Conservation (phyloP, 1,284 basidiomycete genomes). For the Apiotrichum mycotoxinovorans region DNA sequence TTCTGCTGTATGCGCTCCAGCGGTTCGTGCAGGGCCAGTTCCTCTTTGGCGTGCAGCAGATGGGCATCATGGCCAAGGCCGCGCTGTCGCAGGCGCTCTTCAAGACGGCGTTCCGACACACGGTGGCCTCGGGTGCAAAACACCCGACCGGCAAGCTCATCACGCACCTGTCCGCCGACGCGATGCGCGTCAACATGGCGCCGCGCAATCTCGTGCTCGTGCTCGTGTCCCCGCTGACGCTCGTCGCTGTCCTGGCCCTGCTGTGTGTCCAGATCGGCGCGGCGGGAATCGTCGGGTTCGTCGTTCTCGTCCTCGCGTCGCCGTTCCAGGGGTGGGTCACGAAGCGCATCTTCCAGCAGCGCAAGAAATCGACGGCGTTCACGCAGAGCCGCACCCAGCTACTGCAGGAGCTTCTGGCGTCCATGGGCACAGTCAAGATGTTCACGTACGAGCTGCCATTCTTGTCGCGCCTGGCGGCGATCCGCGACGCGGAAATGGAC, state of each 20-base stretch:
- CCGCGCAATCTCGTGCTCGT: conserved; percentile 54
- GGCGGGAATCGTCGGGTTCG: conserved; percentile 71
- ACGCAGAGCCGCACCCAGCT: conserved; percentile 80
- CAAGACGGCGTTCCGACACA: conserved; percentile 64
- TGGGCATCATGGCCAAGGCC: conserved; percentile 65
- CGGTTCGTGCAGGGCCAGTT: conserved; percentile 64
- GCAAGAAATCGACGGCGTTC: conserved; percentile 61
- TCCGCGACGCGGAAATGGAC: conserved; percentile 46
- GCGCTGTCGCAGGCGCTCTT: conserved; percentile 72
- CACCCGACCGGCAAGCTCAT: conserved; percentile 67
- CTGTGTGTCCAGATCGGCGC: conserved; percentile 60
- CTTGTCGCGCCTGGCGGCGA: conserved; percentile 57
- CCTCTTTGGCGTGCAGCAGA: conserved; percentile 70
- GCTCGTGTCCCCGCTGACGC: conserved; percentile 49
- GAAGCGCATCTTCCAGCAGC: conserved; percentile 62
- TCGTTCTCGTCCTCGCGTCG: conserved; percentile 63
- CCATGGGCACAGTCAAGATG: conserved; percentile 71
- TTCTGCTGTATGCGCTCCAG: conserved; percentile 60
- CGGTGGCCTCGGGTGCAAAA: conserved; percentile 61
- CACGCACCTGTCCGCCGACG: conserved; percentile 69
- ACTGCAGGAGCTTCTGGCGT: conserved; percentile 69
- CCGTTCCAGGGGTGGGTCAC: conserved; percentile 70
- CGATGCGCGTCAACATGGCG: conserved; percentile 55
- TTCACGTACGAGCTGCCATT: conserved; percentile 68
- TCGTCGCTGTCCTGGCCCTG: conserved; percentile 41